These are phyloP conservation scores for Maudiozyma serrabonitensis DNA, from an alignment of 805 yeast genomes.

Conservation along the genomic window DNA sequence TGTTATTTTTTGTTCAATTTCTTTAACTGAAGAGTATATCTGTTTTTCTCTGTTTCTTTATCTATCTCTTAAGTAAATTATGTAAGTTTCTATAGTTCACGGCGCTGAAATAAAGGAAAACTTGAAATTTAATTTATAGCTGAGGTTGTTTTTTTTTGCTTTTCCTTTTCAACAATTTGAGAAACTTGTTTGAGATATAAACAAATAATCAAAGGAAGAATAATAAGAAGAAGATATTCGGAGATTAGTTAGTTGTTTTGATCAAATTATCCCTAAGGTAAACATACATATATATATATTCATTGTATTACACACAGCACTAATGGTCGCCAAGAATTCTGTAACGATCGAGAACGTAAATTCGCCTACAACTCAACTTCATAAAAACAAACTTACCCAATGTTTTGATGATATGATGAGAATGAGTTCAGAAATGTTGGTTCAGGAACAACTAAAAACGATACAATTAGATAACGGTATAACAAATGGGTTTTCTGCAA, in stretches of 20 bases:
- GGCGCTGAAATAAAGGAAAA: neutral
- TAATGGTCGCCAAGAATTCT: constrained; percentile 5
- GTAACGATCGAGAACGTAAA: constrained; percentile 1
- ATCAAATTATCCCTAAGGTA: too few relatives aligned
- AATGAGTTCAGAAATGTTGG: constrained; percentile 28
- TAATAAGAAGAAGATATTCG: too few relatives aligned
- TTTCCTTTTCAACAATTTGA: too few relatives aligned
- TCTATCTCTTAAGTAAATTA: neutral
- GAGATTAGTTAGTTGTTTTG: too few relatives aligned
- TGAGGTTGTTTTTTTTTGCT: neutral
- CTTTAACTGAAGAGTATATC: neutral
- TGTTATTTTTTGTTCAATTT: neutral
- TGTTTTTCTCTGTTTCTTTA: neutral
- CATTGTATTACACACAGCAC: neutral
- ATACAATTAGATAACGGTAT: constrained; percentile 23
- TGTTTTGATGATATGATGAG: constrained; percentile 28
- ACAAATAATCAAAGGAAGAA: too few relatives aligned
- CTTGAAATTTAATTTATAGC: neutral
- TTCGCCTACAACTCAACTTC: neutral
- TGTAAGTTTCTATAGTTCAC: neutral
- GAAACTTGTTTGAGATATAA: too few relatives aligned
- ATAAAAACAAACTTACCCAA: constrained; percentile 22
- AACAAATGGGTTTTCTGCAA: constrained; percentile 19
- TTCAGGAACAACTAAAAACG: constrained; percentile 28
- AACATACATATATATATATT: neutral